Percentiles rank a stretch among this genome's conserved stretches.
phyloP scores from a whole-genome alignment of 495 filamentous ascomycete species.

The Cercophora newfieldiana region DNA sequence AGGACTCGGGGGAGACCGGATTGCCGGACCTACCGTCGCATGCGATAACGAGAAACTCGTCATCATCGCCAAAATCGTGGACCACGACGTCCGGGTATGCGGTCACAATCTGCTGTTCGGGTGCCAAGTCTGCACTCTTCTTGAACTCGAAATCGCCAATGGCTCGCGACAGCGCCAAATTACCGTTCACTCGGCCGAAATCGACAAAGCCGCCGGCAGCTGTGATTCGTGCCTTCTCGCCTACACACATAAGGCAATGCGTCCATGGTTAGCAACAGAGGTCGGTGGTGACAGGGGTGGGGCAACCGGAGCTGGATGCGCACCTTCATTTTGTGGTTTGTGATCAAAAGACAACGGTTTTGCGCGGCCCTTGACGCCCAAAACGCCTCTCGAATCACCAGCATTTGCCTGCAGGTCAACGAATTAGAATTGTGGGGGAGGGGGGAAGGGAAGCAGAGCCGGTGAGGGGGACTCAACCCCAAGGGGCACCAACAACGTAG shows the following conservation, averaged over 20 bases:
- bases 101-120: conserved; percentile 97
- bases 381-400: conserved; percentile 89
- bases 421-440: conserved; percentile 13
- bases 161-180: conserved; percentile 93
- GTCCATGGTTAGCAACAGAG: conserved; percentile 21
- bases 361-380: conserved; percentile 93
- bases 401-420: conserved; percentile 75
- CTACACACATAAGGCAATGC: conserved; percentile 47
- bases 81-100: conserved; percentile 91
- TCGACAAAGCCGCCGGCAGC: conserved; percentile 97
- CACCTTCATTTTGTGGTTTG: conserved; percentile 98
- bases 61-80: conserved; percentile 87
- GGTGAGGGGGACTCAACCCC: background rate
- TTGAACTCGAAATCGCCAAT: conserved; percentile 99
- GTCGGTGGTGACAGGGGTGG: conserved; percentile 10
- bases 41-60: conserved; percentile 95
- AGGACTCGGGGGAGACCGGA: background rate
- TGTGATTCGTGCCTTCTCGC: conserved; percentile 92
- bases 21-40: conserved; percentile 74
- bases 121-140: conserved; percentile 93
- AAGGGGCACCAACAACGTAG: conserved; percentile 67
- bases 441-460: conserved; percentile 1
- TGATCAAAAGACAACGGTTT: conserved; percentile 98
- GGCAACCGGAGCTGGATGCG: conserved; percentile 2
- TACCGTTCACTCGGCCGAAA: conserved; percentile 97